Percentiles rank a stretch among this genome's conserved stretches.
Conservation (phyloP, 2,329 filamentous ascomycete genomes). For the Colletotrichum cordylinicola region DNA sequence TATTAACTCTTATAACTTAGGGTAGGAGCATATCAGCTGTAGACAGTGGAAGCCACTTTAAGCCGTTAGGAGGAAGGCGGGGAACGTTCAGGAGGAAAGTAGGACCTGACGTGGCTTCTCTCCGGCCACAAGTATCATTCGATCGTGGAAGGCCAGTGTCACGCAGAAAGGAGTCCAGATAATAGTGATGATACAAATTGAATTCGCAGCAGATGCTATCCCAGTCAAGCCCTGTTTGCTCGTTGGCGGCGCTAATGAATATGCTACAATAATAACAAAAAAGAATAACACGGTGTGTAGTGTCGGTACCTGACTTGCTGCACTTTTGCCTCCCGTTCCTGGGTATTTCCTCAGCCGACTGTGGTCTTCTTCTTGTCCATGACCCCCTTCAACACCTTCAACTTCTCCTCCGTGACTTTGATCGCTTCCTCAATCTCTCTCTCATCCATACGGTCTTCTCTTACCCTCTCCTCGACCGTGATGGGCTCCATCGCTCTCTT, state of each 20-base stretch:
- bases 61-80: too few relatives aligned
- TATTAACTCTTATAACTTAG: not conserved
- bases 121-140: not conserved
- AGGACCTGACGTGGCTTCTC: not conserved
- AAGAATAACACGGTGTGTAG: conserved; percentile 17
- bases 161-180: not conserved
- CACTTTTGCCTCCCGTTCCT: not conserved
- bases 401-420: conserved; percentile 82
- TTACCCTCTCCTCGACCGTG: conserved; percentile 64
- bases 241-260: conserved; percentile 14
- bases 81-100: not conserved
- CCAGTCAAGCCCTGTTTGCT: conserved; percentile 18
- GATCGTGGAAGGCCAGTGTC: not conserved
- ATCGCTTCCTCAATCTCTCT: conserved; percentile 82
- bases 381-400: conserved; percentile 77
- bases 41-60: not conserved
- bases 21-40: not conserved
- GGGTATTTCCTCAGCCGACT: conserved; percentile 9
- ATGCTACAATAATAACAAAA: conserved; percentile 18
- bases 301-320: conserved; percentile 15
- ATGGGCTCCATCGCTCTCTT: conserved; percentile 59
- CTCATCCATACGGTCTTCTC: conserved; percentile 69
- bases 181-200: not conserved
- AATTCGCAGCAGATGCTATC: conserved; percentile 6
- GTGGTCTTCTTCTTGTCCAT: conserved; percentile 61